These are phyloP conservation scores for Penicillium robsamsonii DNA, from an alignment of 495 filamentous ascomycete genomes.

Conservation along the genomic window DNA sequence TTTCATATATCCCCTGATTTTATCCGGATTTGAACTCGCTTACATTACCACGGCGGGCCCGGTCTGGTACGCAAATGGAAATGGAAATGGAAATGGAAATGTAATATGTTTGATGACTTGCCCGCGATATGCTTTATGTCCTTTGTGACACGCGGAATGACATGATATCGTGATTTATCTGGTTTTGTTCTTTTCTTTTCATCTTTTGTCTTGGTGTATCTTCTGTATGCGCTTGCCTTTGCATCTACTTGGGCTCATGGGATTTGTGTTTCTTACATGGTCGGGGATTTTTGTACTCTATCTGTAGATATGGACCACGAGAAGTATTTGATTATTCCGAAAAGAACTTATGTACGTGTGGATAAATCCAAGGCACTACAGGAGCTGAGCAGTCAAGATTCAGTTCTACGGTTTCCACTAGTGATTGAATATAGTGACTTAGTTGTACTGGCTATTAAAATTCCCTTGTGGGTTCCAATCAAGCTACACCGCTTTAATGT, in stretches of 20 bases:
- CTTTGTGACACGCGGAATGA: conserved; percentile 11
- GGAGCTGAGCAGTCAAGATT: not conserved
- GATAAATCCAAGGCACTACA: not conserved
- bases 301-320: conserved; percentile 20
- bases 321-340: not conserved
- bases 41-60: conserved; percentile 32
- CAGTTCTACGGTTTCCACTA: not conserved
- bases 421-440: not conserved
- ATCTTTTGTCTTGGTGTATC: not conserved
- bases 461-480: not conserved
- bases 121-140: conserved; percentile 6
- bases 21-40: conserved; percentile 15
- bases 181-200: not conserved
- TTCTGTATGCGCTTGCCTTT: not conserved
- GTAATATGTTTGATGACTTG: conserved; percentile 26
- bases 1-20: conserved; percentile 25
- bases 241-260: not conserved
- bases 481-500: not conserved
- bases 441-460: not conserved
- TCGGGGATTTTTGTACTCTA: conserved; percentile 11
- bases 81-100: conserved; percentile 14
- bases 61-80: conserved; percentile 27
- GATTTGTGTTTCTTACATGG: not conserved
- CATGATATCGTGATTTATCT: conserved; percentile 8
- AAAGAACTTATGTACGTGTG: not conserved